phyloP scores from a whole-genome alignment of 805 yeast genomes.

The Ogataea methanolica region DNA sequence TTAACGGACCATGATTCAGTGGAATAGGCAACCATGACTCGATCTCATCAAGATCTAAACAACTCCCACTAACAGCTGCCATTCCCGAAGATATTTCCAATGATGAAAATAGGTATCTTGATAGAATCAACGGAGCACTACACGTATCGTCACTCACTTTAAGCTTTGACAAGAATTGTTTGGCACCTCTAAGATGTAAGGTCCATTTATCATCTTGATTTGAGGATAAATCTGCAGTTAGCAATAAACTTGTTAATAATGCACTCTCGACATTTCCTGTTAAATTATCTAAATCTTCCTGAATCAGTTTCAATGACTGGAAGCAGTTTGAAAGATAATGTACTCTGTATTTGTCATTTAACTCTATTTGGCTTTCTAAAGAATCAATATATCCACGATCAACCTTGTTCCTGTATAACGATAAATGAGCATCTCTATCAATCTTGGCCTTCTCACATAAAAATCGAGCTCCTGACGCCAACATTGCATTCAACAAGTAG shows the following conservation, averaged over 20 bases:
- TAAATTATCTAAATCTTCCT: conserved; percentile 30
- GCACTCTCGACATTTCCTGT: conserved; percentile 57
- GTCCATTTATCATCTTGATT: conserved; percentile 53
- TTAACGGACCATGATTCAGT: conserved; percentile 21
- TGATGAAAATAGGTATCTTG: conserved; percentile 35
- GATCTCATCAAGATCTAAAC: conserved; percentile 40
- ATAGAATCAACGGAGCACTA: conserved; percentile 17
- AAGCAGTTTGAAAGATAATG: conserved; percentile 62
- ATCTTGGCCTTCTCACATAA: conserved; percentile 23
- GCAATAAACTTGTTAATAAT: conserved; percentile 55
- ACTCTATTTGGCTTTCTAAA: conserved; percentile 17
- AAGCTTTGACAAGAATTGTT: conserved; percentile 48
- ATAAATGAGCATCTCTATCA: conserved; percentile 13
- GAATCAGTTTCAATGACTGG: conserved; percentile 46
- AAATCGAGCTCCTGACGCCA: conserved; percentile 67
- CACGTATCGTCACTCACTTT: conserved; percentile 11
- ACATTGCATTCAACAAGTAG: conserved; percentile 58
- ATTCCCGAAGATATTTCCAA: conserved; percentile 55
- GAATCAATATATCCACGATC: conserved; percentile 8
- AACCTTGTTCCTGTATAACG: conserved; percentile 1
- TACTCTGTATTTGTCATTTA: conserved; percentile 52
- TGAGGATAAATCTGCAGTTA: conserved; percentile 58
- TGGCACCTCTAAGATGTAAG: conserved; percentile 60
- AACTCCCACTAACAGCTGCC: conserved; percentile 47
- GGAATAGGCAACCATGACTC: conserved; percentile 28